Conservation (phyloP, 129 eudicot species). For the Tagetes erecta region DNA sequence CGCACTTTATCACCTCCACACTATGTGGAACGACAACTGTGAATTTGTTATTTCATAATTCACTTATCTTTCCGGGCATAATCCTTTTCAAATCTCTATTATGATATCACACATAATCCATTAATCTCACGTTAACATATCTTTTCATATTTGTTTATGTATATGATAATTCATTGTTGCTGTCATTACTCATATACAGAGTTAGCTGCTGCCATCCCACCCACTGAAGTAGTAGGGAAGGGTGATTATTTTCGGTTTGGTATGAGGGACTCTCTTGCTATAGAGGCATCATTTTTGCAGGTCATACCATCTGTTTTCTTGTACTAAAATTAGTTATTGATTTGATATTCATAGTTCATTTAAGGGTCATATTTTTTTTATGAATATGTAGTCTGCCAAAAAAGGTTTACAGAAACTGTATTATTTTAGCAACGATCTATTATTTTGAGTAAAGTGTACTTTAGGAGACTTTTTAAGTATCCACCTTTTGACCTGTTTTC, state of each 20-base stretch:
- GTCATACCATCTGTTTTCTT: conserved; percentile 33
- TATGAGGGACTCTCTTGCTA: conserved; percentile 98
- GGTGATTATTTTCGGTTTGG: conserved; percentile 98
- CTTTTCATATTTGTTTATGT: conserved; percentile 7
- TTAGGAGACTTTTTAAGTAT: neutral
- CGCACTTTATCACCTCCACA: neutral
- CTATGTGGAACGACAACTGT: neutral
- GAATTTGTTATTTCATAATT: neutral
- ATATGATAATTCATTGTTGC: conserved; percentile 7
- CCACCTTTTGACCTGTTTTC: neutral
- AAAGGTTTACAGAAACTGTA: neutral
- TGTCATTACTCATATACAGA: conserved; percentile 47
- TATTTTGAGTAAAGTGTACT: neutral
- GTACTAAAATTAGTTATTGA: neutral
- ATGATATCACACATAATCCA: conserved; percentile 17
- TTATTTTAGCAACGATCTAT: neutral
- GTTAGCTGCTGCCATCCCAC: conserved; percentile 84
- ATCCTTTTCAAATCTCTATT: neutral
- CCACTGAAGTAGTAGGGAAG: conserved; percentile 80
- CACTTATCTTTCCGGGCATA: neutral
- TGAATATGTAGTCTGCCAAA: neutral
- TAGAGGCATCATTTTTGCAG: conserved; percentile 98
- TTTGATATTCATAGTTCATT: conserved; percentile 13
- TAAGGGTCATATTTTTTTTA: neutral
- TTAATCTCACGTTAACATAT: neutral